A percentile compares a stretch with the other conserved stretches of the same genome.
Conservation (phyloP, 345 rosid genomes). For the Moringa oleifera region DNA sequence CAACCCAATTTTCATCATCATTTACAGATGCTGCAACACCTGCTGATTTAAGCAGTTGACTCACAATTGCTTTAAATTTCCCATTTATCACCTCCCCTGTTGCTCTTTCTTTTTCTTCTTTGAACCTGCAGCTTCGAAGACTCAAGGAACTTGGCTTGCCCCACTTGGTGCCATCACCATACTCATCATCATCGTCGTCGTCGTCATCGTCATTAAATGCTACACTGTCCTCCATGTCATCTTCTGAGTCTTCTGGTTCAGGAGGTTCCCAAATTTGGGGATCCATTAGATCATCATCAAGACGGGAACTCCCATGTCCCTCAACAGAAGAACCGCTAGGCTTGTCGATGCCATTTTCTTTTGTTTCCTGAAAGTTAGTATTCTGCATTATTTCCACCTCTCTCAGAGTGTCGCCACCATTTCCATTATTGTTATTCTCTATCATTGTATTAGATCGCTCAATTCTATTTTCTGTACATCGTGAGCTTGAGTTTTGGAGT, state of each 20-base stretch:
- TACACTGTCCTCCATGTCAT: constrained; percentile 48
- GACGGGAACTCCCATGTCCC: constrained; percentile 22
- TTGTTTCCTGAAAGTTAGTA: constrained; percentile 24
- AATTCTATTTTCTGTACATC: constrained; percentile 24
- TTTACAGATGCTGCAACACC: constrained; percentile 34
- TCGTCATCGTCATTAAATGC: constrained; percentile 56
- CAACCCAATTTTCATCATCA: constrained; percentile 59
- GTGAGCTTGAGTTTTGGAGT: constrained; percentile 22
- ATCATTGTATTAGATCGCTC: constrained; percentile 28
- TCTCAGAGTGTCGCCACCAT: constrained; percentile 27
- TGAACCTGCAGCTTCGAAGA: constrained; percentile 35
- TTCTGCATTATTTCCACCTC: constrained; percentile 36
- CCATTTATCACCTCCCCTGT: constrained; percentile 63
- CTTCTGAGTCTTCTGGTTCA: constrained; percentile 62
- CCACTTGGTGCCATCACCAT: constrained; percentile 64
- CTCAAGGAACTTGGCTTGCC: constrained; percentile 50
- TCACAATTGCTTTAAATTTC: constrained; percentile 56
- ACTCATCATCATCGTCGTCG: constrained; percentile 71
- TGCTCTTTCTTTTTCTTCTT: constrained; percentile 54
- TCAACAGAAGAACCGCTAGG: constrained; percentile 22
- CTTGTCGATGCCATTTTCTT: constrained; percentile 21
- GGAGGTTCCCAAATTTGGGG: constrained; percentile 76
- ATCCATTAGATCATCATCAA: constrained; percentile 30
- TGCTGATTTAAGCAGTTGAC: constrained; percentile 54
- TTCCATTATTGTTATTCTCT: constrained; percentile 16